These are phyloP conservation scores for Aaosphaeria pasadenensis DNA, from an alignment of 2,329 filamentous ascomycete genomes.

Conservation along the genomic window DNA sequence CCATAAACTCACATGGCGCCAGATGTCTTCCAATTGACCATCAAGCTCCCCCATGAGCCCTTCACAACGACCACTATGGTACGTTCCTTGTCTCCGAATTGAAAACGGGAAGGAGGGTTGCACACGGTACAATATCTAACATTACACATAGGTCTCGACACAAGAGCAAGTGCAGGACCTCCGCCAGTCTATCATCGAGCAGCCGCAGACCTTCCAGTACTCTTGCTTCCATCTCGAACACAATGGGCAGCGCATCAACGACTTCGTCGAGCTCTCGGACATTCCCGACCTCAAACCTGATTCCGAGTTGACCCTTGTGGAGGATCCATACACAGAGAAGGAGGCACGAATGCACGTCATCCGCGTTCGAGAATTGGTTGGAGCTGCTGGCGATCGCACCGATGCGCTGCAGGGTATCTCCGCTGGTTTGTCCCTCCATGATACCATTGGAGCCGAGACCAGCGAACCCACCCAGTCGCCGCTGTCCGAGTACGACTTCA, in stretches of 20 bases:
- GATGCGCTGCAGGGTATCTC: constrained; percentile 84
- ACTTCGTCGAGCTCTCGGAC: constrained; percentile 89
- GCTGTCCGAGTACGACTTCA: constrained; percentile 73
- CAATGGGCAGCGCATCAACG: constrained; percentile 85
- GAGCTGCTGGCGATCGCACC: constrained; percentile 82
- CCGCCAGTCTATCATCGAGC: constrained; percentile 92
- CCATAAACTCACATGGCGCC: background rate
- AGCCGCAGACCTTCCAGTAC: constrained; percentile 90
- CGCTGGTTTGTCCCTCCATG: constrained; percentile 82
- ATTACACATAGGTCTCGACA: constrained; percentile 66
- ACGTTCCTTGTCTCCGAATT: constrained; percentile 11
- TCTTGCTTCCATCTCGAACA: constrained; percentile 98
- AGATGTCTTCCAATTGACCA: constrained; percentile 68
- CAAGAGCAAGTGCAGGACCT: constrained; percentile 98
- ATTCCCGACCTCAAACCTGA: constrained; percentile 74
- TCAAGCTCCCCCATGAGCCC: constrained; percentile 77
- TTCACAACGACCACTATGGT: constrained; percentile 84
- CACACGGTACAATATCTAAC: background rate
- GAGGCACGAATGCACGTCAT: constrained; percentile 94
- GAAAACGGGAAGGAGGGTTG: too few species aligned
- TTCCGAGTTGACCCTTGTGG: constrained; percentile 76
- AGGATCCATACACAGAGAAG: constrained; percentile 98
- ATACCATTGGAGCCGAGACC: constrained; percentile 56
- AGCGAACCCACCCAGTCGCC: constrained; percentile 33
- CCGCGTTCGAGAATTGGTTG: constrained; percentile 86